Evolutionary conservation across 2,329 filamentous ascomycete genomes (phyloP).

Genomic region (Venturia effusa): DNA sequence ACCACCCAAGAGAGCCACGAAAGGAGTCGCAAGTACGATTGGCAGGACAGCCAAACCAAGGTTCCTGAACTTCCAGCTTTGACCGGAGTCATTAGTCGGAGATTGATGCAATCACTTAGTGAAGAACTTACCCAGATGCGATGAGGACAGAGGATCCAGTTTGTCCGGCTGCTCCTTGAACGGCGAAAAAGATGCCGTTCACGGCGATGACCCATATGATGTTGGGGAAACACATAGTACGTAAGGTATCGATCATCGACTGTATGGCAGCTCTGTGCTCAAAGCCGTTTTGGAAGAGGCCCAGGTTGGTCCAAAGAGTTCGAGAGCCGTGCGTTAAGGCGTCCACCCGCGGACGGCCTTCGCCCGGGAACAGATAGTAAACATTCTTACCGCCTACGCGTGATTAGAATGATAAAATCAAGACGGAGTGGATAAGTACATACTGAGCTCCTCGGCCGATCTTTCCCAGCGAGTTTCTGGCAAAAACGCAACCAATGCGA

Average conservation of each 20-base stretch:
- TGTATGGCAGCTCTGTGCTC: conserved; percentile 18
- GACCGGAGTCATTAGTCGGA: neutral
- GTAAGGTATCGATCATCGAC: conserved; percentile 20
- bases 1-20: conserved; percentile 17
- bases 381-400: conserved; percentile 10
- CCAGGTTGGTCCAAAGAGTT: conserved; percentile 18
- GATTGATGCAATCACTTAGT: neutral
- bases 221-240: conserved; percentile 22
- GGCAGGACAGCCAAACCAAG: conserved; percentile 19
- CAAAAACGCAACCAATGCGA: conserved; percentile 18
- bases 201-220: conserved; percentile 23
- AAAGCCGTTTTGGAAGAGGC: conserved; percentile 16
- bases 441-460: conserved; percentile 14
- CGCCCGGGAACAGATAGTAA: conserved; percentile 11
- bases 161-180: conserved; percentile 17
- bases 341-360: conserved; percentile 12
- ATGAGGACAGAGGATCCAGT: conserved; percentile 18
- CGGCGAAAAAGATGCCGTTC: conserved; percentile 16
- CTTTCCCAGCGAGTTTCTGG: conserved; percentile 21
- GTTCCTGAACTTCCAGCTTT: conserved; percentile 17
- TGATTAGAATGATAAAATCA: neutral
- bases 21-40: conserved; percentile 17
- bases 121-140: conserved; percentile 10
- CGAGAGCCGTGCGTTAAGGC: conserved; percentile 12
- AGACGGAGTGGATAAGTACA: neutral